These are phyloP conservation scores for Lentinula edodes DNA, from an alignment of 768 basidiomycete genomes.

Conservation along the genomic window DNA sequence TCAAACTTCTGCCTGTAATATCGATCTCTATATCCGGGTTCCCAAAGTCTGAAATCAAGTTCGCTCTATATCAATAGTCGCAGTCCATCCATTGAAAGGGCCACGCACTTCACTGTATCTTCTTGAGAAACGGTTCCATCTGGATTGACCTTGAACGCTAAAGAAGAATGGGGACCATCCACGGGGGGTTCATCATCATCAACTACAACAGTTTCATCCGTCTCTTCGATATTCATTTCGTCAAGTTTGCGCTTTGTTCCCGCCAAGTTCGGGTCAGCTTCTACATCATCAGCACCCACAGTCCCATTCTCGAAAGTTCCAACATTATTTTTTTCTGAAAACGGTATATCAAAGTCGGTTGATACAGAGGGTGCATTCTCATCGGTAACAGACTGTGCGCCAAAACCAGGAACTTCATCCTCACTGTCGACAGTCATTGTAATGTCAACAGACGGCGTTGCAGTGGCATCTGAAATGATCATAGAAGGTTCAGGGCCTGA, in stretches of 20 bases:
- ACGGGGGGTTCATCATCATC: constrained; percentile 38
- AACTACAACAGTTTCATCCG: constrained; percentile 26
- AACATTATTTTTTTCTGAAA: constrained; percentile 12
- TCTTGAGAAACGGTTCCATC: constrained; percentile 94
- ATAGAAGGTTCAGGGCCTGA: constrained; percentile 25
- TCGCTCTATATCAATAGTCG: constrained; percentile 9
- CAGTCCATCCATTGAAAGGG: not conserved
- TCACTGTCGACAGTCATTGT: constrained; percentile 12
- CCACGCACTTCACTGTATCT: constrained; percentile 82
- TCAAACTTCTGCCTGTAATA: constrained; percentile 95
- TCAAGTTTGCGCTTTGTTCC: constrained; percentile 46
- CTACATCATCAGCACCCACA: constrained; percentile 14
- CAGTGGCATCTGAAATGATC: constrained; percentile 18
- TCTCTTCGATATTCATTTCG: constrained; percentile 36
- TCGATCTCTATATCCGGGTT: constrained; percentile 91
- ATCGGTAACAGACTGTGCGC: not conserved
- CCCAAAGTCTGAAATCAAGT: constrained; percentile 66
- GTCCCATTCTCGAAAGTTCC: not conserved
- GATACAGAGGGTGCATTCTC: constrained; percentile 1
- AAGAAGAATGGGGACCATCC: constrained; percentile 30
- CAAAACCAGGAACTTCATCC: constrained; percentile 35
- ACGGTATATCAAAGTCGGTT: constrained; percentile 5
- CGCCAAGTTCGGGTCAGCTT: constrained; percentile 13
- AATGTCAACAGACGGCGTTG: constrained; percentile 6
- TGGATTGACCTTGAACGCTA: constrained; percentile 71